phyloP scores from a whole-genome alignment of 2,329 filamentous ascomycete genomes.

The Alternaria rosae region DNA sequence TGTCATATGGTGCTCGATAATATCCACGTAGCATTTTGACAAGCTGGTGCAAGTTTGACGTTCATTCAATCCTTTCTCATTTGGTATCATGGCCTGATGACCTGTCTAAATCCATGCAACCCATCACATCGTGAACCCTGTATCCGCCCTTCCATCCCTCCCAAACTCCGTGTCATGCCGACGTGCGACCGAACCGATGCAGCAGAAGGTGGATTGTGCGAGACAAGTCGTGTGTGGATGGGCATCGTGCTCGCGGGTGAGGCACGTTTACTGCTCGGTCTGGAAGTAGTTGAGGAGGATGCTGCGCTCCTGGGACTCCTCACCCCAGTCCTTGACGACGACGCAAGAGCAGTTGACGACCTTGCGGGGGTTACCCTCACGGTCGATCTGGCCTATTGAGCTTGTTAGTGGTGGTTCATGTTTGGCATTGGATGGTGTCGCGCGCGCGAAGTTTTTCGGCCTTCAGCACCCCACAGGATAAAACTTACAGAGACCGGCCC shows the following conservation, averaged over 20 bases:
- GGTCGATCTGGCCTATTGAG: slow-evolving; percentile 86
- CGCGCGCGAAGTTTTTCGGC: background rate
- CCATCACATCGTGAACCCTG: slow-evolving; percentile 15
- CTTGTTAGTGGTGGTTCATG: slow-evolving; percentile 13
- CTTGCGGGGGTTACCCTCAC: slow-evolving; percentile 99
- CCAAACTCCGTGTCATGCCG: slow-evolving; percentile 22
- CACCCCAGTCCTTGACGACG: slow-evolving; percentile 99
- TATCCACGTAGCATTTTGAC: background rate
- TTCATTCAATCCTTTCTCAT: slow-evolving; percentile 13
- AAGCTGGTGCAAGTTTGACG: background rate
- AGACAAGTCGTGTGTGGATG: slow-evolving; percentile 4
- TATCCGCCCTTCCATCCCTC: slow-evolving; percentile 7
- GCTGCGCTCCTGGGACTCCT: slow-evolving; percentile 98
- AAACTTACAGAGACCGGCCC: slow-evolving; percentile 97
- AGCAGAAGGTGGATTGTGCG: slow-evolving; percentile 23
- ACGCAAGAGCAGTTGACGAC: slow-evolving; percentile 99
- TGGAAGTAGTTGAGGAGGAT: slow-evolving; percentile 99
- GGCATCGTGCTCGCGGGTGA: slow-evolving; percentile 10
- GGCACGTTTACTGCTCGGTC: slow-evolving; percentile 67
- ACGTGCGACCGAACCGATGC: slow-evolving; percentile 22
- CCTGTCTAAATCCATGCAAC: slow-evolving; percentile 24
- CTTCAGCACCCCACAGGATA: slow-evolving; percentile 5
- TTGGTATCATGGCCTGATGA: slow-evolving; percentile 13
- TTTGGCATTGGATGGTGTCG: background rate
- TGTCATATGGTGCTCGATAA: too few species aligned